These are phyloP conservation scores for Fusarium clavum DNA, from an alignment of 2,329 filamentous ascomycete species.

Conservation along the genomic window DNA sequence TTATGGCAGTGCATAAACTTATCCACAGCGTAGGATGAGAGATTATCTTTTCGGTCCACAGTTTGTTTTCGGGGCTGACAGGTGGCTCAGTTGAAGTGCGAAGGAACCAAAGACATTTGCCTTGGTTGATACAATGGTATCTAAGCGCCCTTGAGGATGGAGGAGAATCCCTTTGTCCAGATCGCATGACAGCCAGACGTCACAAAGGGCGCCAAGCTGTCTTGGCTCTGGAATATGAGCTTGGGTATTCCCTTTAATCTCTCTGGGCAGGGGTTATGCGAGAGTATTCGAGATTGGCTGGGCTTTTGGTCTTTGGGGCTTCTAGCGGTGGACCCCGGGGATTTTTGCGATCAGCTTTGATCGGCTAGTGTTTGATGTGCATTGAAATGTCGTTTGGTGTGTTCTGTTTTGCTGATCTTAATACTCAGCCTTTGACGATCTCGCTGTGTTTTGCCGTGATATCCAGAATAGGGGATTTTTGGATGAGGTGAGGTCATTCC, in stretches of 20 bases:
- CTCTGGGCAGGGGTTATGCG: constrained; percentile 5
- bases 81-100: constrained; percentile 1
- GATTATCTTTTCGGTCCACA: constrained; percentile 8
- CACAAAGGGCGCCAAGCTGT: constrained; percentile 23
- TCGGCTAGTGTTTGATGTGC: constrained; percentile 12
- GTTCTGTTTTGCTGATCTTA: constrained; percentile 19
- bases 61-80: constrained; percentile 1
- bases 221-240: constrained; percentile 29
- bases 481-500: constrained; percentile 24
- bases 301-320: not conserved
- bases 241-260: constrained; percentile 34
- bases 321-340: constrained; percentile 1
- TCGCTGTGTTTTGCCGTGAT: not conserved
- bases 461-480: constrained; percentile 1
- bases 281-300: not conserved
- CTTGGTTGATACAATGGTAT: not conserved
- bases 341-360: constrained; percentile 2
- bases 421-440: constrained; percentile 9
- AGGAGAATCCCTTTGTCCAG: not conserved
- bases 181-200: constrained; percentile 1
- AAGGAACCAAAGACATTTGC: not conserved
- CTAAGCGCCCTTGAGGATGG: constrained; percentile 2
- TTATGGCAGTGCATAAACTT: constrained; percentile 21
- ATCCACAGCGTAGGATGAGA: not conserved
- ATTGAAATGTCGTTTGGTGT: not conserved